A percentile compares a stretch with the other conserved stretches of the same genome.
Evolutionary conservation across 2,329 filamentous ascomycete species (phyloP).

Genomic region (Cadophora sp.): DNA sequence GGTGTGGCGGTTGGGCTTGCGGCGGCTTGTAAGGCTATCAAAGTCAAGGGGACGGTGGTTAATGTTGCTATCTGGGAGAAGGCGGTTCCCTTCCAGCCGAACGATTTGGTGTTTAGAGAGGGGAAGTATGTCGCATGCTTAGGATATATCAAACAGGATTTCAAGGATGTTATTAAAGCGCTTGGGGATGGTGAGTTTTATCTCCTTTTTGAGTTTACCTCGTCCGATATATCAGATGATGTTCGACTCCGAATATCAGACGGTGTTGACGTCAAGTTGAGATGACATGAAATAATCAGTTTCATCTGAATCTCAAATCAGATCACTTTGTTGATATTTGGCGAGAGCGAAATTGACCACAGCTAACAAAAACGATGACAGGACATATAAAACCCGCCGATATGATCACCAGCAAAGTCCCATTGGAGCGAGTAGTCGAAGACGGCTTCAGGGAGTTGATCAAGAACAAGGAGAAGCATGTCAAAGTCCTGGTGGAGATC

Average conservation of each 20-base stretch:
- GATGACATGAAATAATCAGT: background rate
- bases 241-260: background rate
- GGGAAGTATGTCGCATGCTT: constrained; percentile 54
- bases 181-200: constrained; percentile 46
- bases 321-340: background rate
- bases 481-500: constrained; percentile 65
- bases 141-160: constrained; percentile 50
- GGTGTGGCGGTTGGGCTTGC: constrained; percentile 58
- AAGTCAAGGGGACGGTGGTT: constrained; percentile 62
- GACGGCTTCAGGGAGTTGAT: constrained; percentile 64
- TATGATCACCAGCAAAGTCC: constrained; percentile 68
- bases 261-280: background rate
- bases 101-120: constrained; percentile 60
- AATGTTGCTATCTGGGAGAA: constrained; percentile 72
- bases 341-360: background rate
- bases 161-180: constrained; percentile 62
- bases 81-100: constrained; percentile 58
- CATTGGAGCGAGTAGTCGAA: constrained; percentile 61
- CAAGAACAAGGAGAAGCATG: constrained; percentile 65
- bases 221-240: background rate
- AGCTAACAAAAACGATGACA: constrained; percentile 33
- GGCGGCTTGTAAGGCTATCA: constrained; percentile 55
- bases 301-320: background rate
- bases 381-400: constrained; percentile 57
- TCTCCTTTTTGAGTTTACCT: background rate